Evolutionary conservation across 2,329 filamentous ascomycete genomes (phyloP), one percentile per base, ranked within the genome.

Genomic region (Scleromitrula shiraiana): DNA sequence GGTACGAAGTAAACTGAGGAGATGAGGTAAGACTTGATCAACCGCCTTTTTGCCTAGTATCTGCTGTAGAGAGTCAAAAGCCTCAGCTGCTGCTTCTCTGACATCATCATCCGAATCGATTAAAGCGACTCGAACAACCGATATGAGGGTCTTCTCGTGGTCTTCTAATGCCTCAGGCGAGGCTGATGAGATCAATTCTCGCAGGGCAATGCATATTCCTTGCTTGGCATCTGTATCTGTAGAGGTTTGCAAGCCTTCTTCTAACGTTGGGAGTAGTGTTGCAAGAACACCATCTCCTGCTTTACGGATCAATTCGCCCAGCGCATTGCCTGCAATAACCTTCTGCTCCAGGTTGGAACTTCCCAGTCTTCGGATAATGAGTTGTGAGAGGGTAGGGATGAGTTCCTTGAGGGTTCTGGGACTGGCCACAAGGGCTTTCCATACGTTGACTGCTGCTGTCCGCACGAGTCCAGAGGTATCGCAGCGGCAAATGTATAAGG

Each of bases 311-410:
- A 98, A 80, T 65, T 98, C 93, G 62, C 93, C 93, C 48, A 98
- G 76, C 41, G 93, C 89, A 66, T 97, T 97, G 65, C 91, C 91
- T 56, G 94, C 93, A 73, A 98, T 98, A 59, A 95, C 85, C 73
- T 96, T 97, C 68, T 98, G 93, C 67, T 98, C 93, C 83, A 95
- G 90, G 63, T 96, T 97, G 38, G 90, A 85, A 65, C 90, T 97
- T 53, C 89, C 93, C 58, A 98, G 78, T 41, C 93, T 86, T 51
- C 88, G 82, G 64, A 98, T 97, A 59, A 98, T 85, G 54, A 98
- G 81, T 65, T 96, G 90, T 5, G 89, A 95, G 52, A 98, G 82
- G 1, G 89, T 96, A 37, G 93, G 91, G 39, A 96, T 85, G 61
- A 98, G 79, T 64, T 98, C 93, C 70, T 95, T 95, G 61, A 98